A percentile compares a stretch with the other conserved stretches of the same genome.
phyloP scores from a whole-genome alignment of 805 yeast genomes.

The Myxozyma sirexii region DNA sequence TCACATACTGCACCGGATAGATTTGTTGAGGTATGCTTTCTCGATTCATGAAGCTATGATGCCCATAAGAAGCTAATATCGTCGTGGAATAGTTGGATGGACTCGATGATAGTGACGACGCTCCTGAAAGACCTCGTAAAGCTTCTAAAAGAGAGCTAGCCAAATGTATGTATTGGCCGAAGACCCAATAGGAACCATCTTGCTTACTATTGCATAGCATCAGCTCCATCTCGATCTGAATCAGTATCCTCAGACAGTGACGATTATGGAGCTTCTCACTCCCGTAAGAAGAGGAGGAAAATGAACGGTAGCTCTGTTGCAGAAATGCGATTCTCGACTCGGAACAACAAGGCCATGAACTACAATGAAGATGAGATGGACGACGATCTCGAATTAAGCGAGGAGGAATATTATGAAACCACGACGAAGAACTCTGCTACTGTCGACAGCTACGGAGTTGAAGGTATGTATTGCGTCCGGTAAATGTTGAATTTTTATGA shows the following conservation, averaged over 20 bases:
- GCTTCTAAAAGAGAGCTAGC: conserved; percentile 1
- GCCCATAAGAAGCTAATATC: not conserved
- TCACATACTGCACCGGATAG: conserved; percentile 42
- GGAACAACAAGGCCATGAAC: conserved; percentile 72
- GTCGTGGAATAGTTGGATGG: conserved; percentile 11
- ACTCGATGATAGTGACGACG: conserved; percentile 26
- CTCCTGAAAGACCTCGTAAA: conserved; percentile 9
- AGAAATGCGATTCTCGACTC: conserved; percentile 66
- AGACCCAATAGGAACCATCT: too few species aligned
- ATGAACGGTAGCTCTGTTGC: conserved; percentile 29
- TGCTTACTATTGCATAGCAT: not conserved
- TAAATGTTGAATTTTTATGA: not conserved
- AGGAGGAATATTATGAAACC: conserved; percentile 37
- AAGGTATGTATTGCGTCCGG: not conserved
- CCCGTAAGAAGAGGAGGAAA: conserved; percentile 34
- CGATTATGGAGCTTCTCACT: conserved; percentile 21
- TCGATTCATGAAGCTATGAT: not conserved
- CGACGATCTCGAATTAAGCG: conserved; percentile 54
- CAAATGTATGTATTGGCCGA: too few species aligned
- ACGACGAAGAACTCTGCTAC: conserved; percentile 1
- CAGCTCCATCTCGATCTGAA: not conserved
- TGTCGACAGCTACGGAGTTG: not conserved
- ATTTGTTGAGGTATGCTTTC: conserved; percentile 28
- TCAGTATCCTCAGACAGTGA: conserved; percentile 27
- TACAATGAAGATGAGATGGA: conserved; percentile 67